These are phyloP conservation scores for Priceomyces castillae DNA, from an alignment of 805 yeast genomes.

Conservation along the genomic window DNA sequence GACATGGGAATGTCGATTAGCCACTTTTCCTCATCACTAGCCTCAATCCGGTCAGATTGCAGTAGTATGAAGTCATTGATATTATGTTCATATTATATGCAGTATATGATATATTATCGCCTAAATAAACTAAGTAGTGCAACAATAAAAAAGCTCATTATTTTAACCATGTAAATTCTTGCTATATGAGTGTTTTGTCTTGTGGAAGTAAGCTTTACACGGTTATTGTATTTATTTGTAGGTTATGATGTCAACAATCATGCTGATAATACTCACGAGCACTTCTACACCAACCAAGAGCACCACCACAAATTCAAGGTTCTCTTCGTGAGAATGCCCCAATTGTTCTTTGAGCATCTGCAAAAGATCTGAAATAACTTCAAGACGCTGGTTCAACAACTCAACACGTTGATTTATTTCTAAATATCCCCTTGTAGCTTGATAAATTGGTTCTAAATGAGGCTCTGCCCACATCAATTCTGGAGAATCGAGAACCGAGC, in stretches of 20 bases:
- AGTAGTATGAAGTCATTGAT: too few species aligned
- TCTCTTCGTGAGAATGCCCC: conserved; percentile 91
- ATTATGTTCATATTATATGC: too few species aligned
- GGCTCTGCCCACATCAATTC: conserved; percentile 99
- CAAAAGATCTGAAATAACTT: conserved; percentile 86
- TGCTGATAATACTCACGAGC: conserved; percentile 79
- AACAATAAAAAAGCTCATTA: too few species aligned
- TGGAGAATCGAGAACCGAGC: conserved; percentile 90
- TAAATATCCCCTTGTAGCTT: conserved; percentile 91
- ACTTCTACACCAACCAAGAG: conserved; percentile 91
- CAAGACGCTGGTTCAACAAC: conserved; percentile 83
- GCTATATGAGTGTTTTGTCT: too few species aligned
- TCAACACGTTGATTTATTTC: conserved; percentile 95
- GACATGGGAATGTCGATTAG: too few species aligned
- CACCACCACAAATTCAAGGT: conserved; percentile 86
- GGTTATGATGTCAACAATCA: conserved; percentile 54
- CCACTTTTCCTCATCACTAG: too few species aligned
- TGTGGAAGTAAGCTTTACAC: too few species aligned
- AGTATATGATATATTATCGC: too few species aligned
- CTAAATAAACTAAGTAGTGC: too few species aligned
- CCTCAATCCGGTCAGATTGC: too few species aligned
- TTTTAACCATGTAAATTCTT: too few species aligned
- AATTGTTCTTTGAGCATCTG: conserved; percentile 97
- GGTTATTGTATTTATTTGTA: conserved; percentile 13
- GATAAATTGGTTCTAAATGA: conserved; percentile 94